Evolutionary conservation across 2,329 filamentous ascomycete genomes (phyloP), one percentile per base, ranked within the genome.

Genomic region (Thermothelomyces thermophilus): DNA sequence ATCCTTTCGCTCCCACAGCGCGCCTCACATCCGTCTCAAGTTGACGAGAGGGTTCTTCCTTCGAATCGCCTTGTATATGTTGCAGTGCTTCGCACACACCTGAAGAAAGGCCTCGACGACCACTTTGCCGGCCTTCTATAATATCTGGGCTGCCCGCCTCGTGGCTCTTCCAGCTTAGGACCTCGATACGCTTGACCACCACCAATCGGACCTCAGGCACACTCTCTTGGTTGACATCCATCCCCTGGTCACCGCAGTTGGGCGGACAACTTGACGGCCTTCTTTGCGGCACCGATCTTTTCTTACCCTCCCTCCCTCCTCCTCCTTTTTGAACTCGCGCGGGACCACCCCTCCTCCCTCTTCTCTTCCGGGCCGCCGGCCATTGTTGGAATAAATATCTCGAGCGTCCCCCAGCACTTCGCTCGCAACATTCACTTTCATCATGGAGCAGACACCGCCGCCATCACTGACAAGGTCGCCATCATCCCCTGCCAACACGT

Each of bases 391-490:
- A 45, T 53, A 55, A 41, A 51, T 53, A 52, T 41, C 13, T 49
- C 50, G 42, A 37, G 48, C 51, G 48, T 41, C 45, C 39, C 42
- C 39, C 33, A 44, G 22, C 48, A 41, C 48, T 17, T 22, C 31
- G 26, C 8, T 35, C 31, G 28, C 26, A 28, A 56, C 42, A 45
- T 50, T 46, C 49, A 58, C 46, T 42, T 50, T 46, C 49, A 58
- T 45, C 64, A 77, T 77, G 73, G 73, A 75, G 63, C 66, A 71
- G 57, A 72, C 72, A 64, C 73, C 73, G 58, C 73, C 71, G 58
- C 73, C 71, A 48, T 68, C 72, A 40, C 66, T 74, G 50, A 72
- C 68, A 51, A 66, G 66, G 60, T 73, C 70, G 52, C 68, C 71
- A 24, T 64, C 65, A 16, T 72, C 71, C 41, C 67, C 71, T 51